Evolutionary conservation across 1,139 yeast species (phyloP), one percentile per base, ranked within the genome.

Genomic region (Yamadazyma membranifaciens): DNA sequence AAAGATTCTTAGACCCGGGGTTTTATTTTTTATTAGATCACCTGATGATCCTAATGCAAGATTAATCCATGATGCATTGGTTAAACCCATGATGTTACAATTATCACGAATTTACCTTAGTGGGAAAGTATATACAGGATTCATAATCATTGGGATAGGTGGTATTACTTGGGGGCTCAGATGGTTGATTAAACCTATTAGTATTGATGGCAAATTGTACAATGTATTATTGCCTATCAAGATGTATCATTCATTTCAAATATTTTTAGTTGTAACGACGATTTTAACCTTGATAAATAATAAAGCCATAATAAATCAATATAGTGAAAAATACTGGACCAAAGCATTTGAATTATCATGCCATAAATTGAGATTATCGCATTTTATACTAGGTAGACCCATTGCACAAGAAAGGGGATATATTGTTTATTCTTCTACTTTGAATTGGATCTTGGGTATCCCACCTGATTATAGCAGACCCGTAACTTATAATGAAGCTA

Each of bases 41-140:
- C 96, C 97, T 2, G 96, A 91, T 51, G 97, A 92, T 57, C 96
- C 96, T 25, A 85, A 88, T 51, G 83, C 89, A 33, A 80, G 92
- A 47, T 78, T 94, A n/a, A 76, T 92, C 35, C 92, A 88, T 50
- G 96, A 91, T 57, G 94, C 95, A 1, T 65, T 92, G 45, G 83
- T 85, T 41, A 81, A 86, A 48, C 87, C 96, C 1, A 73, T 91
- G 51, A 49, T 65, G 11, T 67, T 84, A 34, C 97, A 92, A 58
- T 52, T 91, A 29, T 80, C 85, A 28, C 73, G 96, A 47, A 84
- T 92, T 33, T 73, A 74, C 6, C 64, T 88, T 26, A 86, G 96
- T 34, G 94, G 82, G 12, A 69, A 81, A 40, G 87, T 88, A 16
- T 92, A 94, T 60, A 77, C 85, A 2, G 70, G 78, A 0, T 80